These are phyloP conservation scores for Penicillium freii DNA, from an alignment of 2,329 filamentous ascomycete species.

Conservation along the genomic window DNA sequence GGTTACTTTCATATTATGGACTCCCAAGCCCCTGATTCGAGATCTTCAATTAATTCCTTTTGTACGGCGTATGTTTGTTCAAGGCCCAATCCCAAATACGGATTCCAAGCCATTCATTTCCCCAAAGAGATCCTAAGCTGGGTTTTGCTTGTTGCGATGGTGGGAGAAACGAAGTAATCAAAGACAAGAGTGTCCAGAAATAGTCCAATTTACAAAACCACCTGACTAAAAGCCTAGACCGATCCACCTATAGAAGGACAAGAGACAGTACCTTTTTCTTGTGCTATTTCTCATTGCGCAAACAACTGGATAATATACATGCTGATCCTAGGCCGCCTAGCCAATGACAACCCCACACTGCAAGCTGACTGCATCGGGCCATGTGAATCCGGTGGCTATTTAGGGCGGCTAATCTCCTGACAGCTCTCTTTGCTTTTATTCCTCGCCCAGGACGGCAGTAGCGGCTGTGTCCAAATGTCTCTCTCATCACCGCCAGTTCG, in stretches of 20 bases:
- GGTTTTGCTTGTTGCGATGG: neutral
- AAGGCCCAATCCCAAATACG: neutral
- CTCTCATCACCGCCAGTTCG: conserved; percentile 10
- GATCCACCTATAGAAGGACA: neutral
- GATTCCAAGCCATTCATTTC: neutral
- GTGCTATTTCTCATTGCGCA: neutral
- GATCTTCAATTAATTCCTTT: conserved; percentile 46
- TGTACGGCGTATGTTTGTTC: conserved; percentile 1
- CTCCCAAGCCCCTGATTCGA: neutral
- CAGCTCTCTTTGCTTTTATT: conserved; percentile 18
- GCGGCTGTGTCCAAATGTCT: conserved; percentile 20
- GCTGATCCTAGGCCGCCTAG: neutral
- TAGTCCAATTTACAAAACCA: neutral
- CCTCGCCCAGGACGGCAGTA: conserved; percentile 10
- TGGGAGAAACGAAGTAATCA: neutral
- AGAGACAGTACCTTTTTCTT: neutral
- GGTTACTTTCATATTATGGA: neutral
- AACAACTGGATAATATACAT: conserved; percentile 1
- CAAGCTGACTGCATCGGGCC: conserved; percentile 5
- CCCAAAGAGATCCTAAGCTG: neutral
- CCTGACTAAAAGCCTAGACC: neutral
- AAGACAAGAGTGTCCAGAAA: conserved; percentile 1
- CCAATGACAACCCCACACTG: conserved; percentile 2
- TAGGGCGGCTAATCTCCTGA: conserved; percentile 22
- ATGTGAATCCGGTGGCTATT: conserved; percentile 6